Percentiles rank a stretch among this genome's conserved stretches.
Conservation (phyloP, 352 stramenopile species). For the Peronospora destructor region DNA sequence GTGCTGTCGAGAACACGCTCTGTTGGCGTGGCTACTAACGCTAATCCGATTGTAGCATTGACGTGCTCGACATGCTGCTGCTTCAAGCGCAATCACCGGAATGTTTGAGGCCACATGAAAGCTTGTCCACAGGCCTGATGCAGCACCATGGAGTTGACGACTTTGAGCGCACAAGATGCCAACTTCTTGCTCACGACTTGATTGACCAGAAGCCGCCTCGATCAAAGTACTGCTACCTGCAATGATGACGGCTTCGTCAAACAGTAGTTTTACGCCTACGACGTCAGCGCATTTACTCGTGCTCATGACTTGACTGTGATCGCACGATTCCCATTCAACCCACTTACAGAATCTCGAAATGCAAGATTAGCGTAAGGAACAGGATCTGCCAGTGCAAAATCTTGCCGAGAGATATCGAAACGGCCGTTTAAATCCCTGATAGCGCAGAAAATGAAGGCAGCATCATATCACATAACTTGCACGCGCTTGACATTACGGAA, state of each 20-base stretch:
- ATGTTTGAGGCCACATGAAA: too few relatives aligned
- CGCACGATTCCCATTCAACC: constrained; percentile 22
- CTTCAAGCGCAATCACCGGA: too few relatives aligned
- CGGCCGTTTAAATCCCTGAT: constrained; percentile 36
- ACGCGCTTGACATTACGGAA: constrained; percentile 14
- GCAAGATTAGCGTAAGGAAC: constrained; percentile 16
- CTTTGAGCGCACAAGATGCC: too few relatives aligned
- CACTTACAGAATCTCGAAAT: constrained; percentile 18
- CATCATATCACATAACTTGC: constrained; percentile 30
- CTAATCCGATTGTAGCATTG: too few relatives aligned
- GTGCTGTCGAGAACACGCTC: too few relatives aligned
- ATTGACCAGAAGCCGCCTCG: constrained; percentile 22
- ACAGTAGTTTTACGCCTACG: constrained; percentile 13
- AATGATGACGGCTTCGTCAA: neutral
- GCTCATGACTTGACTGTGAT: constrained; percentile 28
- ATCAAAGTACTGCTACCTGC: neutral
- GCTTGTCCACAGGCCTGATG: too few relatives aligned
- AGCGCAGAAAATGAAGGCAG: constrained; percentile 37
- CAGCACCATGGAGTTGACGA: too few relatives aligned
- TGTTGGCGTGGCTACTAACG: too few relatives aligned
- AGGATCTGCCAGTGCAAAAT: constrained; percentile 22
- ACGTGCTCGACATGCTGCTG: too few relatives aligned
- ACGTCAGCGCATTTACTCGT: constrained; percentile 36
- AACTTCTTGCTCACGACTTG: constrained; percentile 35
- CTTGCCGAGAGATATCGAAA: constrained; percentile 32